Conservation (phyloP, 202 grass and related monocot species). For the Panicum virgatum region DNA sequence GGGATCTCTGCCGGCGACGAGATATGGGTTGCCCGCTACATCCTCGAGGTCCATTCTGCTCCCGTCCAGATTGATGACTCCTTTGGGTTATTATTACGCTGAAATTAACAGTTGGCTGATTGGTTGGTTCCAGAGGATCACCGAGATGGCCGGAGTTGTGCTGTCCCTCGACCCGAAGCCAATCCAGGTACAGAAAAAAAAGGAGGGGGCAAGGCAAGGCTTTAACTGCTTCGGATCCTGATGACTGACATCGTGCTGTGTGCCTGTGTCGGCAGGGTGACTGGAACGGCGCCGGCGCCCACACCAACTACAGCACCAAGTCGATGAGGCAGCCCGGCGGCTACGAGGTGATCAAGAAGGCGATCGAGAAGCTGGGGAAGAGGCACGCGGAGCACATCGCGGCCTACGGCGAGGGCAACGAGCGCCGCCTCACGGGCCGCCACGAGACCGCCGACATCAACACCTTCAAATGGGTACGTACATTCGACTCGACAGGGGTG, state of each 20-base stretch:
- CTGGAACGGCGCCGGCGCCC: conserved; percentile 89
- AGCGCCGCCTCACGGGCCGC: conserved; percentile 81
- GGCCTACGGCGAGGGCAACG: conserved; percentile 90
- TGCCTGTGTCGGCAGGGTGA: conserved; percentile 55
- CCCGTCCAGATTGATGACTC: background rate
- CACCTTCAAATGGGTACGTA: conserved; percentile 93
- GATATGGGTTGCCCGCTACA: conserved; percentile 80
- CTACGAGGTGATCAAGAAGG: conserved; percentile 82
- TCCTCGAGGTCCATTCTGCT: conserved; percentile 66
- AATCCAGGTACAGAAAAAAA: no score
- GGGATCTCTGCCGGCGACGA: conserved; percentile 70
- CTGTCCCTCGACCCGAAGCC: conserved; percentile 90
- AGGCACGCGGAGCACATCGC: conserved; percentile 80
- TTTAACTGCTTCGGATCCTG: background rate
- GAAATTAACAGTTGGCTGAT: background rate
- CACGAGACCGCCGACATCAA: conserved; percentile 94
- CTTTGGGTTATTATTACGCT: no score
- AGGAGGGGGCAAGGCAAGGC: no score
- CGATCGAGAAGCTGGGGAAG: conserved; percentile 65
- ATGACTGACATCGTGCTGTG: no score
- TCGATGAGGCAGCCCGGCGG: conserved; percentile 72
- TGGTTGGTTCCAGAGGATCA: conserved; percentile 64
- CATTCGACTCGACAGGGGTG: no score
- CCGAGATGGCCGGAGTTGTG: conserved; percentile 77
- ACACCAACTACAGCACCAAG: conserved; percentile 94